phyloP scores from a whole-genome alignment of 257 asterid species.

The Penstemon newberryi region DNA sequence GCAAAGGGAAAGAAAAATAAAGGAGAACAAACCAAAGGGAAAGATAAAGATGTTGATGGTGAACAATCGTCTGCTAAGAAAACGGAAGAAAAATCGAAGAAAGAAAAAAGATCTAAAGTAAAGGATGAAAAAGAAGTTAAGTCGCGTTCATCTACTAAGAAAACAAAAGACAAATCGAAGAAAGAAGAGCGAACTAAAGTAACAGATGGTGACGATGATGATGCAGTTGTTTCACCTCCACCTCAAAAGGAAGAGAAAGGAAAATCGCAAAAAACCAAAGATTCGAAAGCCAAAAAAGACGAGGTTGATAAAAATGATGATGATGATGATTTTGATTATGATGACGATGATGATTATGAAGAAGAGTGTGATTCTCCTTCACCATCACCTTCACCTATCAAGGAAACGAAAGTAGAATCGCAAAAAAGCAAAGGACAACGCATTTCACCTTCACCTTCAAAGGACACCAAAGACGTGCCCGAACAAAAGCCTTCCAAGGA shows the following conservation, averaged over 20 bases:
- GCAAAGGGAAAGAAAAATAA: too few relatives aligned
- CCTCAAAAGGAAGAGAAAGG: neutral
- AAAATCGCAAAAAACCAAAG: neutral
- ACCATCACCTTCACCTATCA: neutral
- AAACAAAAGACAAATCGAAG: neutral
- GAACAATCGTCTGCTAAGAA: neutral
- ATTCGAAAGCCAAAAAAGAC: neutral
- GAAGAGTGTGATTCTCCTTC: neutral
- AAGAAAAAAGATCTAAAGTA: too few relatives aligned
- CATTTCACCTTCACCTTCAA: neutral
- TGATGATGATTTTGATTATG: neutral
- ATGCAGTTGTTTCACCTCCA: neutral
- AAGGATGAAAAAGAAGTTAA: too few relatives aligned
- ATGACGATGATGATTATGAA: neutral
- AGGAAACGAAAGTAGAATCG: neutral
- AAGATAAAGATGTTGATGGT: neutral
- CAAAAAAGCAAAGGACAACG: neutral
- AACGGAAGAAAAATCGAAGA: neutral
- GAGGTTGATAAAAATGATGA: too few relatives aligned
- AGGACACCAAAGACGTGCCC: neutral
- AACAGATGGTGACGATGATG: neutral
- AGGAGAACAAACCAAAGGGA: neutral
- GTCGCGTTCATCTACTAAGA: neutral
- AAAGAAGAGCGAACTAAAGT: neutral
- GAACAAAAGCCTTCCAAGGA: too few relatives aligned